Evolutionary conservation across 257 asterid species (phyloP), one percentile per base, ranked within the genome.

Genomic region (Capsicum rhomboideum): DNA sequence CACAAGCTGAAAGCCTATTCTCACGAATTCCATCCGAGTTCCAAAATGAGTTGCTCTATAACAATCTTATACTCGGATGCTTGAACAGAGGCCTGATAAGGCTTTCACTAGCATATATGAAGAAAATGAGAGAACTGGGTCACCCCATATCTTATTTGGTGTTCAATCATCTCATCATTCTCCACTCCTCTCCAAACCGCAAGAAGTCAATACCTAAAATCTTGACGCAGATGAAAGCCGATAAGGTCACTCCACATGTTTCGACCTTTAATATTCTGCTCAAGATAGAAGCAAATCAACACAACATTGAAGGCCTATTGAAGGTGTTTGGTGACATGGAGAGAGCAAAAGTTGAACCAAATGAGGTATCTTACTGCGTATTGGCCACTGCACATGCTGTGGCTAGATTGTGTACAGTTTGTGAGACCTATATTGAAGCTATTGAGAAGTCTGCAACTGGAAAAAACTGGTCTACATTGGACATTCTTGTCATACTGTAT

Each of bases 21-120:
- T 74, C 92, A 58, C 90, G 91, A 78, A 90, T 96, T 59, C 99
- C 99, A 23, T 71, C 91, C 0, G 94, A 93, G 89, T 94, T 91
- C 86, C 93, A 88, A 82, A 93, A 88, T 53, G 90, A 90, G 86
- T 89, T 91, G 83, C 93, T 96, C 34, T 94, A 91, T 90, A 96
- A 94, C 88, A 94, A 92, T 88, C 96, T 96, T 49, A 95, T 94
- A 55, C 91, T 96, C 16, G 99, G 94, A 12, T 96, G 99, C 93
- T 88, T 96, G 90, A 95, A 91, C n/a, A 96, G 85, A 82, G 97
- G 97, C 14, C 59, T 89, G 54, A 90, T 94, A 80, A 89, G 93
- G 87, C 95, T 94, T 68, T 89, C 98, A 26, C 86, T 90, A 46
- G 91, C 93, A 2, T 94, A 93, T 87, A 93, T 96, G 98, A 93